These are phyloP conservation scores for Lachancea cidri DNA, from an alignment of 805 yeast species.

Conservation along the genomic window DNA sequence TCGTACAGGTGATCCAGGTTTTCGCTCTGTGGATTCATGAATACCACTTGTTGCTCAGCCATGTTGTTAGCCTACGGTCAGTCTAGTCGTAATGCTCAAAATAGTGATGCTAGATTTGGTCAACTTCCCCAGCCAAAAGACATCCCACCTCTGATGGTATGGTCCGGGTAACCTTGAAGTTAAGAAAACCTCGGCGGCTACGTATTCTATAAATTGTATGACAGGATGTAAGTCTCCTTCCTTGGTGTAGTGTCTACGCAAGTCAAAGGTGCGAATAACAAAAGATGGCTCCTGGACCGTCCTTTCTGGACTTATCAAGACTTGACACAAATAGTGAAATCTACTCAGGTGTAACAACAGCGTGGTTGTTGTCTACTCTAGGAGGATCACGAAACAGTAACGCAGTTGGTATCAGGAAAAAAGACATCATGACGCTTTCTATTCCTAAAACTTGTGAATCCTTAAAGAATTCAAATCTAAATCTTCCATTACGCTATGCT, in stretches of 20 bases:
- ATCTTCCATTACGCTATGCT: constrained; percentile 25
- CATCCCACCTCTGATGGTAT: not conserved
- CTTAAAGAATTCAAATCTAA: constrained; percentile 15
- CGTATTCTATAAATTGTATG: too few relatives aligned
- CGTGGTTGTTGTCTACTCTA: constrained; percentile 30
- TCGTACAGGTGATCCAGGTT: constrained; percentile 22
- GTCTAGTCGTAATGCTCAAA: not conserved
- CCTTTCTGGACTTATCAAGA: too few relatives aligned
- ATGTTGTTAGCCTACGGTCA: not conserved
- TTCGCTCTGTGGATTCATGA: constrained; percentile 27
- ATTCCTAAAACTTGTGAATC: constrained; percentile 30
- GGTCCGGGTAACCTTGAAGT: constrained; percentile 1
- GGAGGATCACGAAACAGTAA: constrained; percentile 14
- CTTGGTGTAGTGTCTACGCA: too few relatives aligned
- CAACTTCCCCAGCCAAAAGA: too few relatives aligned
- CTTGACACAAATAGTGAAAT: too few relatives aligned
- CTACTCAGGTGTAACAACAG: constrained; percentile 19
- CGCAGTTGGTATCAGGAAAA: constrained; percentile 19
- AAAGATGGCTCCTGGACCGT: too few relatives aligned
- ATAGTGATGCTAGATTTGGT: too few relatives aligned
- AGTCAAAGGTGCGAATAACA: too few relatives aligned
- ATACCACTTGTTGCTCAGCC: constrained; percentile 18
- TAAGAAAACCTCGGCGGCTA: constrained; percentile 5
- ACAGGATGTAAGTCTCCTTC: too few relatives aligned
- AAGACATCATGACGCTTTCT: constrained; percentile 28